phyloP scores from a whole-genome alignment of 495 filamentous ascomycete species.

The Aspergillus panamensis region DNA sequence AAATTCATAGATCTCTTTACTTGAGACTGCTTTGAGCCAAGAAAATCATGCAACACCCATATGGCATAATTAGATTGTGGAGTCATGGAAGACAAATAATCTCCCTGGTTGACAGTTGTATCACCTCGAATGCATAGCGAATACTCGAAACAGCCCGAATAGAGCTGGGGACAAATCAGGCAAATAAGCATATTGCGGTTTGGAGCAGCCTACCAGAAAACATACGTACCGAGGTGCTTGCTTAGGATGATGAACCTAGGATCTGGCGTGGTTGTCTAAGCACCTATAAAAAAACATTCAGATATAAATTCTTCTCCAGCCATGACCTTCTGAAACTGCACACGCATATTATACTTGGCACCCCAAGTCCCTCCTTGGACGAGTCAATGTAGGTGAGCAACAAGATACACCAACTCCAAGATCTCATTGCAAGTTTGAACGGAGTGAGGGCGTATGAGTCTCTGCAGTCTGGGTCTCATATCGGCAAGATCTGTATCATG shows the following conservation, averaged over 20 bases:
- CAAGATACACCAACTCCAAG: background rate
- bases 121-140: too few species aligned
- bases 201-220: background rate
- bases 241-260: background rate
- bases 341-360: background rate
- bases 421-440: background rate
- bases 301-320: background rate
- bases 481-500: constrained; percentile 64
- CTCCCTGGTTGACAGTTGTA: too few species aligned
- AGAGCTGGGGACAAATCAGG: too few species aligned
- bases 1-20: too few species aligned
- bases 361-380: background rate
- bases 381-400: background rate
- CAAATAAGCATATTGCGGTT: too few species aligned
- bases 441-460: constrained; percentile 40
- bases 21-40: too few species aligned
- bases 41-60: too few species aligned
- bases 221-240: background rate
- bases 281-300: background rate
- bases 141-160: too few species aligned
- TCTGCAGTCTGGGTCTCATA: constrained; percentile 58
- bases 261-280: background rate
- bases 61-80: too few species aligned
- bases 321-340: background rate
- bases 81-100: too few species aligned